Evolutionary conservation across 1,284 basidiomycete species (phyloP), one percentile per base, ranked within the genome.

Genomic region (Heterobasidion parviporum): DNA sequence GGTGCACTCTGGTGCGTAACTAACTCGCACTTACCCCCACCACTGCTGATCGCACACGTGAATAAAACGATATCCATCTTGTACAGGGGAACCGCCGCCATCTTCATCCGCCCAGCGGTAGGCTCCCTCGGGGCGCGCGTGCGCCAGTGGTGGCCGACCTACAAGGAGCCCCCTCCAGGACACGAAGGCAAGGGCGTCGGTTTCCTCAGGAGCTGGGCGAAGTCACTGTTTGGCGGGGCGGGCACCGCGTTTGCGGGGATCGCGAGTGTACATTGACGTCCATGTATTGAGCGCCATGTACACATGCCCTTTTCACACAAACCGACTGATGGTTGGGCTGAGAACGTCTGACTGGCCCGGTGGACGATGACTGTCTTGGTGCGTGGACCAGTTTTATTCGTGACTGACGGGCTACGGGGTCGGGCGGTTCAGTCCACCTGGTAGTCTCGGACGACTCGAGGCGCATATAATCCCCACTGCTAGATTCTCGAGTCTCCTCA

Each of bases 1-100:
- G 87, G 87, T n/a, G 72, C 78, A n/a, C 62, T 86, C 26, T 87
- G 86, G 87, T 87, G 60, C 56, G 75, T 67, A 9, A 16, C 36
- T 43, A 33, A 9, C 43, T n/a, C 8, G 26, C 33, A 26, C 16
- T 47, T 15, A 20, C 38, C 20, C 2, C 15, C 47, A 26, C 18
- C 8, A 8, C n/a, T n/a, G n/a, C n/a, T n/a, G 32, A 35, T 56
- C 8, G 15, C 6, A 38, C 36, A 26, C 16, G n/a, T 33, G 9
- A 16, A 18, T 14, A 45, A 20, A 8, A 26, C 52, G 4, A 15
- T 55, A 41, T 49, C 41, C 3, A 8, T 7, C 10, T 10, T 52
- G 26, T 12, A 36, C 16, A 62, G 61, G 61, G 61, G 61, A 14
- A 51, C 54, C n/a, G 61, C 59, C 4, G 49, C 59, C 26, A 33